Conservation (phyloP, 2,329 filamentous ascomycete genomes). For the Verticillium nonalfalfae region DNA sequence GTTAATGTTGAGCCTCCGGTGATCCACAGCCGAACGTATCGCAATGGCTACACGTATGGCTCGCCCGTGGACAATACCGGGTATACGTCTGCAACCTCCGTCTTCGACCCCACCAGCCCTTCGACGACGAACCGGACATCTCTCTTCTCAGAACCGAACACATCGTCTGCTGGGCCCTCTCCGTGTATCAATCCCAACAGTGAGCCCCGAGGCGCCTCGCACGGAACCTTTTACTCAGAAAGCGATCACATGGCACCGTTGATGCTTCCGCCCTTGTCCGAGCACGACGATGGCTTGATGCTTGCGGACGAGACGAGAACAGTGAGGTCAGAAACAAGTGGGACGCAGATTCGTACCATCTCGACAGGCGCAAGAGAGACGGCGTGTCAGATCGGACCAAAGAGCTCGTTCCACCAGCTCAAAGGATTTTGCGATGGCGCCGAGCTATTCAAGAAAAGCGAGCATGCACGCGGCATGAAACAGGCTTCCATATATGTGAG, state of each 20-base stretch:
- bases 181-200: background rate
- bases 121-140: slow-evolving; percentile 8
- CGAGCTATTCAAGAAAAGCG: slow-evolving; percentile 24
- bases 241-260: background rate
- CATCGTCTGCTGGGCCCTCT: background rate
- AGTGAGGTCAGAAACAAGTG: background rate
- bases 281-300: slow-evolving; percentile 8
- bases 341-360: background rate
- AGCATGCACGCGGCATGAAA: slow-evolving; percentile 28
- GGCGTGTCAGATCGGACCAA: slow-evolving; percentile 18
- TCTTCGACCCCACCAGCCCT: slow-evolving; percentile 3
- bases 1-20: background rate
- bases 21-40: background rate
- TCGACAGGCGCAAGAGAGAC: slow-evolving; percentile 3
- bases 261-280: background rate
- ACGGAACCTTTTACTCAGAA: slow-evolving; percentile 1
- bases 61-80: background rate
- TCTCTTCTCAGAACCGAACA: slow-evolving; percentile 3
- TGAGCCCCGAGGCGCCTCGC: slow-evolving; percentile 2
- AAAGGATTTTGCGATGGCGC: slow-evolving; percentile 32
- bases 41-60: background rate
- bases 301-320: slow-evolving; percentile 4
- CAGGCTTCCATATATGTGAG: slow-evolving; percentile 13
- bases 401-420: slow-evolving; percentile 26
- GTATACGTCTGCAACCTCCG: background rate